These are phyloP conservation scores for Phaffomyces thermotolerans DNA, from an alignment of 805 yeast genomes.

Conservation along the genomic window DNA sequence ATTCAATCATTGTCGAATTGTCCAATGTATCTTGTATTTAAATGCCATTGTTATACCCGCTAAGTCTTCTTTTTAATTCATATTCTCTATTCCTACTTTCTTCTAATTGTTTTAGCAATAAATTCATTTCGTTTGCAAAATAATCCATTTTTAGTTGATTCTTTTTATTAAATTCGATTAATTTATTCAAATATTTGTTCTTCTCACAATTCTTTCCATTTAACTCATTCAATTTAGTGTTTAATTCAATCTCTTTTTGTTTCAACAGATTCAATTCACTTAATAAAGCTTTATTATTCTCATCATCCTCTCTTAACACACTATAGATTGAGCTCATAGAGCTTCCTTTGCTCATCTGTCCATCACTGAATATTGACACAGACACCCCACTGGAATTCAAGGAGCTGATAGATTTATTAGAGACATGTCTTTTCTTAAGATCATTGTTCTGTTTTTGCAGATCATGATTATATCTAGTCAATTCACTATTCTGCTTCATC, in stretches of 20 bases:
- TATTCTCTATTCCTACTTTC: constrained; percentile 15
- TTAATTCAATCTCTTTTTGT: not conserved
- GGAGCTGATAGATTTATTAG: constrained; percentile 3
- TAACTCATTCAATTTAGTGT: constrained; percentile 1
- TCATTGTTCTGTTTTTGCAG: no score
- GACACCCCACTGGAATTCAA: constrained; percentile 4
- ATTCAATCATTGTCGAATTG: not conserved
- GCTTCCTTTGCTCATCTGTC: constrained; percentile 15
- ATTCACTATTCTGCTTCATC: not conserved
- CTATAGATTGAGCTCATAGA: constrained; percentile 13
- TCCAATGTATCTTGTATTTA: not conserved
- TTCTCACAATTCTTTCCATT: not conserved
- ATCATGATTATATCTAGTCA: no score
- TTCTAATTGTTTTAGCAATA: constrained; percentile 12
- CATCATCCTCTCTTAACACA: no score
- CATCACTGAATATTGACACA: constrained; percentile 5
- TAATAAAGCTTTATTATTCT: no score
- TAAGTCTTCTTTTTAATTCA: constrained; percentile 15
- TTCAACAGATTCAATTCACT: no score
- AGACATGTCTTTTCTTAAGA: no score
- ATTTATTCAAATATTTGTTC: constrained; percentile 3
- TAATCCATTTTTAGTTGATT: constrained; percentile 9
- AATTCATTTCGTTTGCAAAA: constrained; percentile 12
- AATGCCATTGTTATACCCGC: constrained; percentile 8
- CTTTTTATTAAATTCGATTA: constrained; percentile 7